Evolutionary conservation across 2,329 filamentous ascomycete species (phyloP), one percentile per base, ranked within the genome.

Genomic region (Trichoderma atrobrunneum): DNA sequence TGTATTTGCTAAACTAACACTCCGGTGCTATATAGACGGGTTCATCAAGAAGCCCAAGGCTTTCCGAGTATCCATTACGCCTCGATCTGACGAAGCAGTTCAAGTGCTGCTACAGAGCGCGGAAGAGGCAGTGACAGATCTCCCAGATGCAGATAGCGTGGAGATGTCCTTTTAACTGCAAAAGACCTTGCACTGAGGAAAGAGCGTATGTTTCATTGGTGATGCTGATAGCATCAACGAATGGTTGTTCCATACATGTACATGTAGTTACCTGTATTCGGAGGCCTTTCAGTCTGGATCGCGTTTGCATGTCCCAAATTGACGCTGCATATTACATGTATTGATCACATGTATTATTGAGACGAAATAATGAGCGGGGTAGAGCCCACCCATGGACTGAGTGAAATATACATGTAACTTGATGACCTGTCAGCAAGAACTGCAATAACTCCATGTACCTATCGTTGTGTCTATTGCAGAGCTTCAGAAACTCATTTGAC

Each of bases 81-180:
- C 66, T 10, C 66, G 66, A 21, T 69, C 66, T 34, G 56, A 59
- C 5, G 18, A 39, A 61, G 56, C 34, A 7, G 39, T 48, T 21
- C 18, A 61, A n/a, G 66, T 61, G 56, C 16, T 69, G 3, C 34
- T 60, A 21, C 54, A 69, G 24, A 60, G 34, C 26, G 66, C 66
- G 6, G 26, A 61, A 18, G 34, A 60, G 21, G 66, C 66, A 21
- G 16, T 32, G 3, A 60, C 66, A 14, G 56, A 60, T 26, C 54
- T 69, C 16, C 66, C 56, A 32, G 66, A 69, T 24, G 78, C 90
- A 90, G 51, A 88, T 88, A 48, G 79, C 77, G 73, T 83, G 82
- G 2, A 90, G 79, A 80, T 69, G 91, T 14, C 21, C 14, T 6
- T 24, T 18, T 66, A n/a, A 43, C 2, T 43, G 10, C 11, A 3